Conservation (phyloP, 1,284 basidiomycete genomes). For the Gymnopus androsaceus region DNA sequence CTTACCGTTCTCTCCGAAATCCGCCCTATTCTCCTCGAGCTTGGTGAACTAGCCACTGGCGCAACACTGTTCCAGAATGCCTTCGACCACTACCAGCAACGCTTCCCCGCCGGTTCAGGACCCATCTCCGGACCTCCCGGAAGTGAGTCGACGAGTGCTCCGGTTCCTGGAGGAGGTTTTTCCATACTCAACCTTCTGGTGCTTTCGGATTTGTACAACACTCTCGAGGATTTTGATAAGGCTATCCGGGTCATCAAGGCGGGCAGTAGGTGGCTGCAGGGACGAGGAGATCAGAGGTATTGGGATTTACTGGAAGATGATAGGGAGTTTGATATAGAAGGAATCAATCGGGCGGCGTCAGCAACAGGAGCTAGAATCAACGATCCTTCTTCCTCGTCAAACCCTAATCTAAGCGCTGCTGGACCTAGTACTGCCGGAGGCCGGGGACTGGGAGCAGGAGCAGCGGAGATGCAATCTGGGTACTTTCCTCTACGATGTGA, state of each 20-base stretch:
- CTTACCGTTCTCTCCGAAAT: conserved; percentile 80
- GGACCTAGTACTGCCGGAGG: background rate
- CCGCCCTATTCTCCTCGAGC: conserved; percentile 75
- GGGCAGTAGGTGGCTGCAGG: conserved; percentile 90
- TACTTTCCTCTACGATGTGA: conserved; percentile 74
- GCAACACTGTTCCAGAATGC: conserved; percentile 68
- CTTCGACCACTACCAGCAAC: conserved; percentile 44
- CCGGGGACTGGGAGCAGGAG: too few relatives aligned
- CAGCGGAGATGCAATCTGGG: conserved; percentile 43
- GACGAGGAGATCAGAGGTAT: conserved; percentile 68
- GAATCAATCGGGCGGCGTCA: conserved; percentile 26
- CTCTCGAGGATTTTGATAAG: conserved; percentile 66
- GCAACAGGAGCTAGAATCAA: conserved; percentile 22
- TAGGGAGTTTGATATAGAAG: conserved; percentile 77
- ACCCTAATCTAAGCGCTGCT: conserved; percentile 19
- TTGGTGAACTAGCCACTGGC: conserved; percentile 67
- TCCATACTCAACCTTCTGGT: conserved; percentile 70
- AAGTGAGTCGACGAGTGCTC: conserved; percentile 37
- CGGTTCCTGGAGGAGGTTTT: conserved; percentile 52
- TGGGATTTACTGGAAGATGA: conserved; percentile 90
- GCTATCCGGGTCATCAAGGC: conserved; percentile 73
- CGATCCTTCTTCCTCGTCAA: background rate
- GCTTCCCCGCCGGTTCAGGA: conserved; percentile 39
- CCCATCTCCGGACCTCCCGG: conserved; percentile 14
- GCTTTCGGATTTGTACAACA: conserved; percentile 83